A percentile compares a stretch with the other conserved stretches of the same genome.
Evolutionary conservation across 192 early-diverging fungal genomes (phyloP).

Genomic region (Powellomyces hirtus): DNA sequence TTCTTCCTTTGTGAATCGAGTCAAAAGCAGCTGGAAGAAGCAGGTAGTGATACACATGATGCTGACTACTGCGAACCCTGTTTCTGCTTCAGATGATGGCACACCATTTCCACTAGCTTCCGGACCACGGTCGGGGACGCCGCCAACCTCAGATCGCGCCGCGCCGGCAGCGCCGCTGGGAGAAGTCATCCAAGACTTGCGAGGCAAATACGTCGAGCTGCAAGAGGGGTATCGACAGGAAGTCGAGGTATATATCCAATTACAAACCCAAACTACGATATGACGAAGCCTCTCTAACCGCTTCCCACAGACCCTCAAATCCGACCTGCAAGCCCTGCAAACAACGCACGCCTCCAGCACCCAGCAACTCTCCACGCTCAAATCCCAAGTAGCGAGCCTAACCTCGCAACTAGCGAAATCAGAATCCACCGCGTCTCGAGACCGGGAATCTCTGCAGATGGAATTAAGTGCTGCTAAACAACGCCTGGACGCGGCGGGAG

Average conservation of each 20-base stretch:
- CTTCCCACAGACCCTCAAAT: background rate
- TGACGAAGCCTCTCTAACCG: background rate
- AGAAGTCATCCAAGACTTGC: slow-evolving; percentile 45
- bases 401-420: background rate
- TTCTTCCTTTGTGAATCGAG: too few species aligned
- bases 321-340: slow-evolving; percentile 6
- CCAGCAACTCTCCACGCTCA: background rate
- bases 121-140: background rate
- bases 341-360: background rate
- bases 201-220: slow-evolving; percentile 52
- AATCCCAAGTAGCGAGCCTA: background rate
- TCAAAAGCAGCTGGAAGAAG: too few species aligned
- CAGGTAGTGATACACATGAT: too few species aligned
- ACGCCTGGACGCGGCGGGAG: background rate
- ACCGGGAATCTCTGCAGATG: background rate
- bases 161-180: slow-evolving; percentile 36
- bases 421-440: background rate
- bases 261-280: too few species aligned
- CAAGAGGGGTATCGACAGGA: slow-evolving; percentile 49
- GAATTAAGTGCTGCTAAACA: background rate
- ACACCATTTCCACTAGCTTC: slow-evolving; percentile 9
- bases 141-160: too few species aligned
- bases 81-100: slow-evolving; percentile 6
- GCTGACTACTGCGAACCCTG: too few species aligned
- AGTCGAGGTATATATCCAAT: slow-evolving; percentile 47